A percentile compares a stretch with the other conserved stretches of the same genome.
Evolutionary conservation across 2,329 filamentous ascomycete genomes (phyloP).

Genomic region (Stachybotrys chartarum): DNA sequence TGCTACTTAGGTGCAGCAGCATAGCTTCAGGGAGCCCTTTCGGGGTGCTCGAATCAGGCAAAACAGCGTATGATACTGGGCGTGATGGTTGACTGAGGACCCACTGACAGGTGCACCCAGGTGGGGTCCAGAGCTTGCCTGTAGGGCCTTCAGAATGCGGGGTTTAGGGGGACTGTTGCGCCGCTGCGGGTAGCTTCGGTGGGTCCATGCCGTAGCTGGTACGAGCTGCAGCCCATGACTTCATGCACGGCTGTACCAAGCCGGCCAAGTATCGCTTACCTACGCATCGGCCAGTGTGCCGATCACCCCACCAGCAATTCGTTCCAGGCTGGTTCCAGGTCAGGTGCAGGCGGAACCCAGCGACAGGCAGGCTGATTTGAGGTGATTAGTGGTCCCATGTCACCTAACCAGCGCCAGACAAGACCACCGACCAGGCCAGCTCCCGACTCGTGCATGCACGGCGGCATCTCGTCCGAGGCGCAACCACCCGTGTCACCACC

Average conservation of each 20-base stretch:
- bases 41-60: slow-evolving; percentile 11
- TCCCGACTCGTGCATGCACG: background rate
- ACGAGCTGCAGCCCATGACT: background rate
- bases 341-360: background rate
- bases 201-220: background rate
- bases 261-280: background rate
- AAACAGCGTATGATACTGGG: slow-evolving; percentile 9
- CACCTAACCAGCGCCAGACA: too few relatives aligned
- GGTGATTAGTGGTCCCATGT: background rate
- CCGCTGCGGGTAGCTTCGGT: background rate
- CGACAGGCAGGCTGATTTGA: background rate
- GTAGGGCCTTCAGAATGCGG: background rate
- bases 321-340: too few relatives aligned
- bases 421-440: background rate
- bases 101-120: slow-evolving; percentile 5
- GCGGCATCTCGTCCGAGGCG: background rate
- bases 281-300: background rate
- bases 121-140: background rate
- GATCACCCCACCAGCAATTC: background rate
- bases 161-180: background rate
- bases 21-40: background rate
- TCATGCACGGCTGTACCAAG: background rate
- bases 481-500: too few relatives aligned
- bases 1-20: background rate
- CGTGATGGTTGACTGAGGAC: slow-evolving; percentile 12